Evolutionary conservation across 1,284 basidiomycete species (phyloP), one percentile per base, ranked within the genome.

Genomic region (Puccinia coronata): DNA sequence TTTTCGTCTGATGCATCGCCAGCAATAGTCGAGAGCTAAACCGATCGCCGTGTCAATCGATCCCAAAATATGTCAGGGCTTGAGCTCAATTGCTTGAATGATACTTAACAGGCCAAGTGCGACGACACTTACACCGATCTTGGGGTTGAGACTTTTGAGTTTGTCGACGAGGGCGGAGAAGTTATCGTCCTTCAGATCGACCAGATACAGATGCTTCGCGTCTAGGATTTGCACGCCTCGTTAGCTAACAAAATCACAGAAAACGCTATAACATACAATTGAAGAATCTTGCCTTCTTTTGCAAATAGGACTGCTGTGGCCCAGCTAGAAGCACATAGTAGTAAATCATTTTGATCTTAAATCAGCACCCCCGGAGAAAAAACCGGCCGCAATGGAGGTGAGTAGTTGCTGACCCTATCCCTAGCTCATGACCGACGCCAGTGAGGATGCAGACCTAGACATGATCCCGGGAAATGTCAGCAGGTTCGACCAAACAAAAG

Each of bases 391-490:
- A 74, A 23, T 59, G 31, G 12, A 61, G 14, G 11, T n/a, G 28
- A 61, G 4, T 1, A 43, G 51, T 20, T 28, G 39, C 84, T 28
- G 23, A 80, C 77, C 77, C 85, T 51, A 86, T 86, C 31, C 85
- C 85, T 23, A 82, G 67, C 18, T 84, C 80, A 76, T 84, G 84
- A 2, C 84, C 85, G 49, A 83, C 83, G 11, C 85, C 85, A 3
- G 85, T 86, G 34, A 86, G 82, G 83, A 86, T 84, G 72, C 84
- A 84, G 3, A 86, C 85, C 82, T 86, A 34, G 84, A 70, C 83
- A 67, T 11, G 18, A 16, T 3, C 59, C 34, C 25, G 9, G 8
- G 23, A 75, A 61, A 23, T 20, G 6, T 12, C 2, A 75, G 36
- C 14, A 61, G 39, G 18, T n/a, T 34, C 23, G 11, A 31, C n/a